A percentile compares a stretch with the other conserved stretches of the same genome.
phyloP scores from a whole-genome alignment of 805 yeast genomes.

The Nakazawaea siamensis region DNA sequence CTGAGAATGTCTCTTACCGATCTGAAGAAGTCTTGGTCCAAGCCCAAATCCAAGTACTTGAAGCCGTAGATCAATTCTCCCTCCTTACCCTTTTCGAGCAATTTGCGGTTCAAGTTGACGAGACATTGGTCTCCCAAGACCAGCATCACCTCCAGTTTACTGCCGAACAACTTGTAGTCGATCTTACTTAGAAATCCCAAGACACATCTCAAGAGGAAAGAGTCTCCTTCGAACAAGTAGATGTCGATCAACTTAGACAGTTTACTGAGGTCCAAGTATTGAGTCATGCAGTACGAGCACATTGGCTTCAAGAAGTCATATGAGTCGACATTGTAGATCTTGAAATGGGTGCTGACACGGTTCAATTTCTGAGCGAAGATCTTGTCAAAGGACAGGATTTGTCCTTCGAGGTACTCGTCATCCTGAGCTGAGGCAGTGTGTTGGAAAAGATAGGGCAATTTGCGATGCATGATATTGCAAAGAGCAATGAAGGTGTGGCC shows the following conservation, averaged over 20 bases:
- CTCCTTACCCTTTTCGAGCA: not conserved
- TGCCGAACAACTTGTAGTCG: conserved; percentile 44
- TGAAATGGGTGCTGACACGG: conserved; percentile 41
- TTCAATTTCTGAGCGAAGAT: conserved; percentile 37
- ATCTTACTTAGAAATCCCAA: conserved; percentile 43
- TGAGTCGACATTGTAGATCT: conserved; percentile 30
- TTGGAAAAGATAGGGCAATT: conserved; percentile 17
- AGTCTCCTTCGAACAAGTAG: conserved; percentile 53
- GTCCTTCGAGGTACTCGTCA: conserved; percentile 25
- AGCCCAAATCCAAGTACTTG: conserved; percentile 39
- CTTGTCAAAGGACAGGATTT: conserved; percentile 37
- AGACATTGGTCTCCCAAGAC: conserved; percentile 28
- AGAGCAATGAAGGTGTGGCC: conserved; percentile 17
- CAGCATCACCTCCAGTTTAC: conserved; percentile 34
- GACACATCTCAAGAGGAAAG: conserved; percentile 41
- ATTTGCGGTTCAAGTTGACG: conserved; percentile 16
- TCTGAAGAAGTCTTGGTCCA: conserved; percentile 38
- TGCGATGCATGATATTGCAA: conserved; percentile 18
- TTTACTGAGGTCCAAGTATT: conserved; percentile 36
- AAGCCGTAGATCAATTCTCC: conserved; percentile 12
- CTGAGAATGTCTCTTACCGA: conserved; percentile 30
- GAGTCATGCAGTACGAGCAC: conserved; percentile 36
- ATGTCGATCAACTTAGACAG: conserved; percentile 47
- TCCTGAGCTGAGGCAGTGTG: not conserved
- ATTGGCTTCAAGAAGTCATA: conserved; percentile 34